Evolutionary conservation across 306 rosid species (phyloP), one percentile per base, ranked within the genome.

Genomic region (Pyrus betulifolia): DNA sequence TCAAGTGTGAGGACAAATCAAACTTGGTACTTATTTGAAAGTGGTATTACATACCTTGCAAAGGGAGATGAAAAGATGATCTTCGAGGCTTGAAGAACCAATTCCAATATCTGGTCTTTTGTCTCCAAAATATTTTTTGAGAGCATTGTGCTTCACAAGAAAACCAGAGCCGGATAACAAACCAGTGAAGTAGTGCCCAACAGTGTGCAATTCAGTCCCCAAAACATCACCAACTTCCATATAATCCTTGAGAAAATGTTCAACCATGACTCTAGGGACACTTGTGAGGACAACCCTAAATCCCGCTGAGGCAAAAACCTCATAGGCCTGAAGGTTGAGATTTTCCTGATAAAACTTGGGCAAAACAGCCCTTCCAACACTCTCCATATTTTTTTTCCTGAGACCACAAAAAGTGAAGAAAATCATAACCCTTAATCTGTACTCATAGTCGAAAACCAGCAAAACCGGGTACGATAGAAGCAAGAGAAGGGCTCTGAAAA

Each of bases 321-420:
- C 88, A 61, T 74, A 91, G 15, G 84, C 91, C 15, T 82, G 70
- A 19, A 72, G 87, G 70, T 93, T 82, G 11, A 93, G 93, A 79
- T 93, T 87, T 77, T 91, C 96, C 52, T 87, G 85, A 71, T 87
- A 93, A 74, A 93, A 93, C 88, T 93, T 93, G 0, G 98, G 98
- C 62, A 93, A 64, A 59, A 93, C 97, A 10, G 92, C 84, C 49
- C 90, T 82, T 28, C 90, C 81, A 68, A 84, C 84, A 28, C 59
- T 87, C 22, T 90, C 88, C 96, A 91, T 85, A 60, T 75, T 70
- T 60, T 86, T 93, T 5, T 70, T 77, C 51, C 57, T 84, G 0
- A 93, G 80, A 23, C 97, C 97, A 76, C 84, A 88, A 64, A 90
- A 93, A 42, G 97, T 76, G 9, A 93, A 80, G 76, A 93, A 93